Evolutionary conservation across 1,284 basidiomycete species (phyloP).

Genomic region (Moniliophthora roreri): DNA sequence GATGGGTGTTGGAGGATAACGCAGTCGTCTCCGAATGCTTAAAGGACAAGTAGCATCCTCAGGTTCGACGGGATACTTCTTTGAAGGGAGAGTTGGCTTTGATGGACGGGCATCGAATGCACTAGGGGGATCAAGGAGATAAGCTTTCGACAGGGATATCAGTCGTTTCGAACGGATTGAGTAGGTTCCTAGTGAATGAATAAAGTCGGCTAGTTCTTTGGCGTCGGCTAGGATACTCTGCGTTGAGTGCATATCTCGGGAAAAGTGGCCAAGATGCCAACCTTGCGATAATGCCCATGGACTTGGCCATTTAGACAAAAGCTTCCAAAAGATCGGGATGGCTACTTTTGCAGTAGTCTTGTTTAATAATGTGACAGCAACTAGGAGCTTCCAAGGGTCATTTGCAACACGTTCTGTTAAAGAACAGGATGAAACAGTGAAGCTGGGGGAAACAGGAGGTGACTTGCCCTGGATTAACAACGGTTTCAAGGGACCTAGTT

Average conservation of each 20-base stretch:
- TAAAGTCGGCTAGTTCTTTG: slow-evolving; percentile 37
- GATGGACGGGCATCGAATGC: slow-evolving; percentile 30
- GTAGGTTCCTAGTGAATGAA: slow-evolving; percentile 54
- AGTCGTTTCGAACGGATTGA: slow-evolving; percentile 51
- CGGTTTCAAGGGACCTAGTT: slow-evolving; percentile 30
- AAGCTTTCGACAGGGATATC: slow-evolving; percentile 44
- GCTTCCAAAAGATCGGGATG: slow-evolving; percentile 53
- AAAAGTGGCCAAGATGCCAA: slow-evolving; percentile 21
- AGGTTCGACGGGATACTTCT: slow-evolving; percentile 7
- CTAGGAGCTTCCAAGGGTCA: slow-evolving; percentile 55
- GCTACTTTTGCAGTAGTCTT: slow-evolving; percentile 53
- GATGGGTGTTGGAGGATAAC: slow-evolving; percentile 44
- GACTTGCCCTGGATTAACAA: slow-evolving; percentile 41
- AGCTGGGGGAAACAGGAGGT: neutral
- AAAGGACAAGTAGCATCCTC: neutral
- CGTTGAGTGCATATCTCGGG: neutral
- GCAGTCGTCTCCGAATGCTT: slow-evolving; percentile 2
- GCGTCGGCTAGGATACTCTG: slow-evolving; percentile 26
- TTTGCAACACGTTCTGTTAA: slow-evolving; percentile 42
- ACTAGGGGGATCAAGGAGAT: slow-evolving; percentile 42
- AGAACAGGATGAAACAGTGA: neutral
- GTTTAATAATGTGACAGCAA: slow-evolving; percentile 55
- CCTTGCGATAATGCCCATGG: slow-evolving; percentile 51
- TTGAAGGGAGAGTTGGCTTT: slow-evolving; percentile 17
- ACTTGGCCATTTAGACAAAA: slow-evolving; percentile 53